A percentile compares a stretch with the other conserved stretches of the same genome.
These are phyloP conservation scores for Acacia crassicarpa DNA, from an alignment of 306 rosid species.

Conservation along the genomic window DNA sequence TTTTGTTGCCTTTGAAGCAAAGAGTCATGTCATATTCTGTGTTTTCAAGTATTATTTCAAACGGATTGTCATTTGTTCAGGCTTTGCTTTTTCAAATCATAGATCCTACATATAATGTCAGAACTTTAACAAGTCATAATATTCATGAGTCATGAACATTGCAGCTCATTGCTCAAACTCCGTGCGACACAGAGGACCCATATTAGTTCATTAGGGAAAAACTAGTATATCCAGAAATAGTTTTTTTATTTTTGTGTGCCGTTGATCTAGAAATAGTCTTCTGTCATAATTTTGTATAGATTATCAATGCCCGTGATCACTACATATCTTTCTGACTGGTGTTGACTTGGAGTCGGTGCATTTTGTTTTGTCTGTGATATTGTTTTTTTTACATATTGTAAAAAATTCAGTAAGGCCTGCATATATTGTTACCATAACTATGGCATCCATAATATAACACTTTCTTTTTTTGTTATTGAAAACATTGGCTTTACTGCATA, in stretches of 20 bases:
- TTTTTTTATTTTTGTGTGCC: background rate
- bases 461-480: background rate
- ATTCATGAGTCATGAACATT: background rate
- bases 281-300: conserved; percentile 4
- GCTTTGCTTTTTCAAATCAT: conserved; percentile 5
- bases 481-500: background rate
- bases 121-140: background rate
- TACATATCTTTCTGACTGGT: conserved; percentile 1
- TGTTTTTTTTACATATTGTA: background rate
- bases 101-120: background rate
- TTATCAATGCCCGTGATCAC: background rate
- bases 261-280: background rate
- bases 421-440: background rate
- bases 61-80: background rate
- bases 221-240: background rate
- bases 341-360: background rate
- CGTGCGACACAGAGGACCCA: background rate
- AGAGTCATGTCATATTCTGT: background rate
- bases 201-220: background rate
- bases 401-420: background rate
- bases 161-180: background rate
- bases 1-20: conserved; percentile 13
- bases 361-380: background rate
- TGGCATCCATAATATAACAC: background rate
- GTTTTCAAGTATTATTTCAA: conserved; percentile 9